phyloP scores from a whole-genome alignment of 495 filamentous ascomycete species.

The Hypoxylon intermedium region DNA sequence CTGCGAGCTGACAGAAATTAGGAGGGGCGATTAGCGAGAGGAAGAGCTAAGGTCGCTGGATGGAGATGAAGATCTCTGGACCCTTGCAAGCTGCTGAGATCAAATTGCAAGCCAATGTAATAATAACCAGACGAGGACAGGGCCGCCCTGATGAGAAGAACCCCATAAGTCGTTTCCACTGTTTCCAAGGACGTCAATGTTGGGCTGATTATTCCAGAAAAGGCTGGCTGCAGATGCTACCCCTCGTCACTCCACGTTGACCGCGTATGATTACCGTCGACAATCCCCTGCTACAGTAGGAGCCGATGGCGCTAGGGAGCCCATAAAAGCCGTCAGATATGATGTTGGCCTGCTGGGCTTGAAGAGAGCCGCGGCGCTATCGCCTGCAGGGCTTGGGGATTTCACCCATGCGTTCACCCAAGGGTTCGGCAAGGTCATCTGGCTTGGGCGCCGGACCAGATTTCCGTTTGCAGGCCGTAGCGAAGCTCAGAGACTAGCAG shows the following conservation, averaged over 20 bases:
- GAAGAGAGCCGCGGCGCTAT: constrained; percentile 38
- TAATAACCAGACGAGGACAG: constrained; percentile 38
- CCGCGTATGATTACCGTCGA: constrained; percentile 39
- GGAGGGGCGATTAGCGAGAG: constrained; percentile 39
- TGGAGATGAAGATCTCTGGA: constrained; percentile 40
- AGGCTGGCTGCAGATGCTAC: constrained; percentile 40
- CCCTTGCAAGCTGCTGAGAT: constrained; percentile 36
- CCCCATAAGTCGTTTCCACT: constrained; percentile 34
- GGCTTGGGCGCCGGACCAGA: constrained; percentile 37
- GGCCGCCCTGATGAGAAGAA: constrained; percentile 27
- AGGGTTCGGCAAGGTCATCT: constrained; percentile 36
- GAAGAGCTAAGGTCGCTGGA: constrained; percentile 35
- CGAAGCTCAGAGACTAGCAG: constrained; percentile 25
- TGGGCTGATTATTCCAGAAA: constrained; percentile 35
- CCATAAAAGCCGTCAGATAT: constrained; percentile 41
- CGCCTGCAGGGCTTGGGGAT: constrained; percentile 35
- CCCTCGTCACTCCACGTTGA: constrained; percentile 41
- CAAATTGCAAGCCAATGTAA: constrained; percentile 35
- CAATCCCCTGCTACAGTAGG: constrained; percentile 35
- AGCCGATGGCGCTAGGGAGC: constrained; percentile 40
- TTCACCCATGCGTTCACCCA: constrained; percentile 31
- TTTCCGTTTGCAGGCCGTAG: constrained; percentile 39
- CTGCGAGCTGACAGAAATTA: constrained; percentile 29
- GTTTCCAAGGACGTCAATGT: constrained; percentile 40
- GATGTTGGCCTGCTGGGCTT: constrained; percentile 31